These are phyloP conservation scores for Macrophomina tecta DNA, from an alignment of 2,329 filamentous ascomycete genomes.

Conservation along the genomic window DNA sequence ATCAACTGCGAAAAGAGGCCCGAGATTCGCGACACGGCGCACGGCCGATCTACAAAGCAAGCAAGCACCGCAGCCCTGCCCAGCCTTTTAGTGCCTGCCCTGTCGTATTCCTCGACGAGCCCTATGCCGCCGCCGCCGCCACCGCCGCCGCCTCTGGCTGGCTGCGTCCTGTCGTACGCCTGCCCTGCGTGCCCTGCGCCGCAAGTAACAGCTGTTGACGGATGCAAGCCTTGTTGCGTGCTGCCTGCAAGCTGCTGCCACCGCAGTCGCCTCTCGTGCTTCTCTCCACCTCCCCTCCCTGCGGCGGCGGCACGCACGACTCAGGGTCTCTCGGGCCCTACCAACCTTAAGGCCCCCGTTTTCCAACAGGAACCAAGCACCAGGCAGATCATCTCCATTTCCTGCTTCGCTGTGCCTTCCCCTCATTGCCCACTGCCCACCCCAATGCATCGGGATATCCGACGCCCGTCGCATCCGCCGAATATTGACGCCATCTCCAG, in stretches of 20 bases:
- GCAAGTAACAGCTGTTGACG: neutral
- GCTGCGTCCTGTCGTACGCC: neutral
- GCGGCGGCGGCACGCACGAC: neutral
- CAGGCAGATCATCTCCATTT: neutral
- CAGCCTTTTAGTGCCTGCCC: conserved; percentile 5
- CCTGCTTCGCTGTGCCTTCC: neutral
- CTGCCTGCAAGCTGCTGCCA: neutral
- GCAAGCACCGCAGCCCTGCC: neutral
- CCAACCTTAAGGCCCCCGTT: conserved; percentile 6
- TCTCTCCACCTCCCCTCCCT: neutral
- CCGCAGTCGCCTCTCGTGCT: too few species aligned
- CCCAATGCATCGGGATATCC: conserved; percentile 1
- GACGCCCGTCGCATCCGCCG: conserved; percentile 5
- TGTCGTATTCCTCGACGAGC: conserved; percentile 7
- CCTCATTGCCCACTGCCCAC: neutral
- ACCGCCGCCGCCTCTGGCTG: neutral
- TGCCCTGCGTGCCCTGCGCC: neutral
- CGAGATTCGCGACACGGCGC: conserved; percentile 22
- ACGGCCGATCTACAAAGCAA: conserved; percentile 19
- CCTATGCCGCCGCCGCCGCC: neutral
- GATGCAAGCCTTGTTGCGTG: neutral
- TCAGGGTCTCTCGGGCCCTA: conserved; percentile 16
- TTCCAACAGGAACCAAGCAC: too few species aligned
- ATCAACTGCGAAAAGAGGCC: neutral
- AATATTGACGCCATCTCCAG: neutral